Conservation (phyloP, 1,284 basidiomycete species). For the Agroathelia rolfsii region DNA sequence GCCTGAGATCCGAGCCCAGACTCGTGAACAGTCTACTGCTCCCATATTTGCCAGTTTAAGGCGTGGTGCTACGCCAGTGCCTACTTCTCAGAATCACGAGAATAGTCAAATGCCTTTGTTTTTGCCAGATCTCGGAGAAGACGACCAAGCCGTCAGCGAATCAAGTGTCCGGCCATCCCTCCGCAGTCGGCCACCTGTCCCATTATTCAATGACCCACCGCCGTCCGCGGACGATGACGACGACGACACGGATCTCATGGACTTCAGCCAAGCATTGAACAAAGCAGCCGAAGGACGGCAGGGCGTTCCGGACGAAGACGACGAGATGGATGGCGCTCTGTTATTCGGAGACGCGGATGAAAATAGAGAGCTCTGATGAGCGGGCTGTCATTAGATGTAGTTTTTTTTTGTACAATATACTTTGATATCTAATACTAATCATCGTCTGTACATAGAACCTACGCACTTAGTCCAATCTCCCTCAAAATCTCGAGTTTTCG, state of each 20-base stretch:
- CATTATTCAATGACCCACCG: constrained; percentile 31
- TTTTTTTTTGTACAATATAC: constrained; percentile 6
- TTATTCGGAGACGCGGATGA: constrained; percentile 78
- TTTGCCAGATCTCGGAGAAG: constrained; percentile 54
- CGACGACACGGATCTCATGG: constrained; percentile 46
- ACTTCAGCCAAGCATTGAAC: constrained; percentile 64
- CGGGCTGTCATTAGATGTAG: too few species aligned
- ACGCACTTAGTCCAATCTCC: constrained; percentile 62
- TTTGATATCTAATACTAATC: constrained; percentile 7
- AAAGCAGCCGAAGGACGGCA: constrained; percentile 42
- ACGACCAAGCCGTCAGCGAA: constrained; percentile 29
- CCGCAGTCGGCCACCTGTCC: constrained; percentile 27
- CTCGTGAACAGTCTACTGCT: constrained; percentile 27
- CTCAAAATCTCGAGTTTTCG: constrained; percentile 60
- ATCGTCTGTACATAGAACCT: constrained; percentile 7
- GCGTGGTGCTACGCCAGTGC: constrained; percentile 14
- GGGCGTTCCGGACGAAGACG: constrained; percentile 57
- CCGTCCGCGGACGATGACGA: constrained; percentile 22
- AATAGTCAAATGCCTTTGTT: constrained; percentile 57
- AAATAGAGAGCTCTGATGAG: constrained; percentile 41
- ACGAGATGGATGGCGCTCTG: constrained; percentile 61
- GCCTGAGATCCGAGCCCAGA: constrained; percentile 37
- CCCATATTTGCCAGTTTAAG: constrained; percentile 20
- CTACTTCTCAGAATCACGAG: constrained; percentile 17
- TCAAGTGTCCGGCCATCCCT: constrained; percentile 25